Conservation (phyloP, 345 rosid species). For the Eucalyptus erythrocorys region DNA sequence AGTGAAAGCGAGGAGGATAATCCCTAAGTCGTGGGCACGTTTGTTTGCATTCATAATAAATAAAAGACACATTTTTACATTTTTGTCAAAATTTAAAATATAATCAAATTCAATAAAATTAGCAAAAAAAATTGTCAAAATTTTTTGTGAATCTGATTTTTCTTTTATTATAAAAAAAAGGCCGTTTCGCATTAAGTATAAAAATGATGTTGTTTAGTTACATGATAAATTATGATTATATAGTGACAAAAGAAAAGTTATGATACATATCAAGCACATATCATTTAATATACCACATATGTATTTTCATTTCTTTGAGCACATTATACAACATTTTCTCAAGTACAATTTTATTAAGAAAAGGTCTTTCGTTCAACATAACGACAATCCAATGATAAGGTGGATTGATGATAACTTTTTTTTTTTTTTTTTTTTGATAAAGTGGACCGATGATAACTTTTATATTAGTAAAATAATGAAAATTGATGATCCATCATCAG, state of each 20-base stretch:
- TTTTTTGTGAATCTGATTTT: neutral
- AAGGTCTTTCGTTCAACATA: accelerated
- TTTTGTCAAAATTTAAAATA: neutral
- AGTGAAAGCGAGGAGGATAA: neutral
- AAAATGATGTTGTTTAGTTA: neutral
- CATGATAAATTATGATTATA: neutral
- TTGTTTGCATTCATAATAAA: neutral
- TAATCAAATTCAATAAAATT: neutral
- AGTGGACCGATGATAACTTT: neutral
- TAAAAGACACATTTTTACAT: neutral
- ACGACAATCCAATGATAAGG: accelerated
- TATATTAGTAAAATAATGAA: neutral
- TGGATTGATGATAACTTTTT: neutral
- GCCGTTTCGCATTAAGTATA: too few species aligned
- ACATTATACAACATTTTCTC: neutral
- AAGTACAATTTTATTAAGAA: neutral
- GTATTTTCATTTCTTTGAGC: neutral
- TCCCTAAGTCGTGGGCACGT: neutral
- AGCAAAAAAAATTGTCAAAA: too few species aligned
- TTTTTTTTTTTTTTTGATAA: too few species aligned
- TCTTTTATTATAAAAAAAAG: too few species aligned
- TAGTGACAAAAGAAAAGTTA: neutral
- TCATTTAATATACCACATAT: neutral
- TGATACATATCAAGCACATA: too few species aligned
- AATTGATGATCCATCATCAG: accelerated